Evolutionary conservation across 2,329 filamentous ascomycete genomes (phyloP).

Genomic region (Aureobasidium sp.): DNA sequence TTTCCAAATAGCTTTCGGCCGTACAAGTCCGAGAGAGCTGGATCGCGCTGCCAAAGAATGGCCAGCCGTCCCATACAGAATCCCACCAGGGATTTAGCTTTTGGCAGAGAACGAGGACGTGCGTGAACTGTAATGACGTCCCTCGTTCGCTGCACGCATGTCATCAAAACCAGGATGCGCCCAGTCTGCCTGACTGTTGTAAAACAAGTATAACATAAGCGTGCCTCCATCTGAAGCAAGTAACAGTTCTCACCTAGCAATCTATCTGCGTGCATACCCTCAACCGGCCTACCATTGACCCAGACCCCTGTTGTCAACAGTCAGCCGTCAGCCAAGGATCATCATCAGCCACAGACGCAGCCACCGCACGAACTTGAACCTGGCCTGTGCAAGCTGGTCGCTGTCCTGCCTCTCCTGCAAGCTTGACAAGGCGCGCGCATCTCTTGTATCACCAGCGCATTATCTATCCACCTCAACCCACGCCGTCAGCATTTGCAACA

Average conservation of each 20-base stretch:
- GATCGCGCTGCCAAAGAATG: neutral
- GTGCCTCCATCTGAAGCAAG: neutral
- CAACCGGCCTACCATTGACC: neutral
- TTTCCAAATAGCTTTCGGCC: neutral
- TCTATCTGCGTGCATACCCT: neutral
- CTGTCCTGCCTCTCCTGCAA: conserved; percentile 1
- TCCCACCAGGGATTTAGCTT: neutral
- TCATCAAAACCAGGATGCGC: neutral
- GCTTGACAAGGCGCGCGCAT: conserved; percentile 13
- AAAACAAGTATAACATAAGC: neutral
- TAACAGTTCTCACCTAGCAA: neutral
- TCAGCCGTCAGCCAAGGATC: neutral
- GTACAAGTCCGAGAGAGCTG: neutral
- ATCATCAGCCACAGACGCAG: conserved; percentile 1
- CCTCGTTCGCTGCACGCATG: neutral
- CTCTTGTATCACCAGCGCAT: conserved; percentile 12
- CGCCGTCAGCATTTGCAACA: conserved; percentile 5
- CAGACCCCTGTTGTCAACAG: neutral
- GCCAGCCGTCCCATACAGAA: neutral
- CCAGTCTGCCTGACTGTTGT: neutral
- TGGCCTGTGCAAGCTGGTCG: neutral
- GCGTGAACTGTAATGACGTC: neutral
- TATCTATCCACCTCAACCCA: conserved; percentile 1
- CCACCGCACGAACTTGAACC: neutral
- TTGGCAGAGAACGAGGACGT: neutral